phyloP scores from a whole-genome alignment of 495 filamentous ascomycete species.

The Aspergillus taichungensis region DNA sequence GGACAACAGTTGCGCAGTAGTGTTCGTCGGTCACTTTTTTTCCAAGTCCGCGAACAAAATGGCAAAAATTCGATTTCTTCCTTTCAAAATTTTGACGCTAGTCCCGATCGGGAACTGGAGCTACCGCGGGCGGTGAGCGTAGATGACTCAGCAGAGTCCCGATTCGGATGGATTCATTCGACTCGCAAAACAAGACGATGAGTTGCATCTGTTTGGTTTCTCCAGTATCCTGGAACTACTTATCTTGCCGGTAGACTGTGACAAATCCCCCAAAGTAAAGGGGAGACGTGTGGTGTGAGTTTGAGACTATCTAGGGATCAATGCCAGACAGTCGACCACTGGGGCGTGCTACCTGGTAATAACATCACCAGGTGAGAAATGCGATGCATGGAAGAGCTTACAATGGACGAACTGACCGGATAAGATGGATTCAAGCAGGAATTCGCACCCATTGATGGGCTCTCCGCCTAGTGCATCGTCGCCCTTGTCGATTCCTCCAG shows the following conservation, averaged over 20 bases:
- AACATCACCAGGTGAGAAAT: too few species aligned
- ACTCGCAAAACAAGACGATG: constrained; percentile 2
- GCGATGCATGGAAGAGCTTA: too few species aligned
- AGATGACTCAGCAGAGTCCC: constrained; percentile 27
- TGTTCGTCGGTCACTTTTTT: constrained; percentile 11
- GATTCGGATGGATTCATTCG: constrained; percentile 6
- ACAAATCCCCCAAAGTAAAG: too few species aligned
- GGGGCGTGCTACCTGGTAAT: too few species aligned
- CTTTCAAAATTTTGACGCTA: constrained; percentile 39
- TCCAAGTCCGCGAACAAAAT: constrained; percentile 11
- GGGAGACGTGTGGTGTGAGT: too few species aligned
- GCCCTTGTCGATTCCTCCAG: constrained; percentile 23
- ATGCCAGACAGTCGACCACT: too few species aligned
- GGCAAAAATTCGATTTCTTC: constrained; percentile 32
- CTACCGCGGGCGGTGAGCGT: constrained; percentile 9
- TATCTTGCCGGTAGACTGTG: too few species aligned
- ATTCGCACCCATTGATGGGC: constrained; percentile 24
- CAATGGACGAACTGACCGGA: constrained; percentile 2
- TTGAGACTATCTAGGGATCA: too few species aligned
- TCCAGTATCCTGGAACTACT: too few species aligned
- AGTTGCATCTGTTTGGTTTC: too few species aligned
- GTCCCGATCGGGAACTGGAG: constrained; percentile 17
- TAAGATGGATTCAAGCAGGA: constrained; percentile 25
- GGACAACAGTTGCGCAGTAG: constrained; percentile 16
- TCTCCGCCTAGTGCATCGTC: constrained; percentile 23